Base-by-base conservation (phyloP, 805 yeast species). In the Zygosaccharomyces siamensis region DNA sequence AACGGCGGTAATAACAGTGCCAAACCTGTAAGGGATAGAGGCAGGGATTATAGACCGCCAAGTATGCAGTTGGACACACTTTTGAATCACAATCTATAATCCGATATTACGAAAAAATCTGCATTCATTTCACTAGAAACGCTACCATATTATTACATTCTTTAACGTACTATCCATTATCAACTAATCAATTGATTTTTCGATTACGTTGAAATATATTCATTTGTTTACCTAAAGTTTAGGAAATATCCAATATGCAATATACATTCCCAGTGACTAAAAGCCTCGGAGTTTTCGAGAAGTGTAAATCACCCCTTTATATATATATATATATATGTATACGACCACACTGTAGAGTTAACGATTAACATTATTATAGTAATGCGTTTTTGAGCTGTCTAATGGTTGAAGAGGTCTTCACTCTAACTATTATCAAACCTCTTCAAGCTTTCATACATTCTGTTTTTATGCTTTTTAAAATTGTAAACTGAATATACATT, bases 51-150 rank as follows among this genome's bases (percentile, higher is more conserved):
- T 33, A 65, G 80, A 59, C 77, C 80, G 2, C 81, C 83, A 38
- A 76, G 80, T 56, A 73, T 71, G 33, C 68, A 69, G 47, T 61
- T 78, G 55, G 80, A 78, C 20, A 71, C 74, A 46, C 54, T 78
- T 51, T 63, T 78, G 18, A 68, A 72, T 48, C 65, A 61, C 33
- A 57, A 43, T 36, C 45, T 41, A 23, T 41, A 27, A 31, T 23
- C 28, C 8, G 7, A 5, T 33, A 5, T 14, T 16, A 8, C 20
- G 8, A 7, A 8, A 18, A 18, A 33, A 14, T 14, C 20, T 16
- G 21, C 8, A 14, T 14, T 8, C 37, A 16, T 18, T 33, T 33
- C 21, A 33, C 23, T 16, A 33, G 16, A 14, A 33, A 14, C 8
- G 11, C 11, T n/a, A 31, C 14, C 14, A 31, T 14, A 31, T 31